Evolutionary conservation across 352 stramenopile species (phyloP).

Genomic region (Phytophthora cajani): DNA sequence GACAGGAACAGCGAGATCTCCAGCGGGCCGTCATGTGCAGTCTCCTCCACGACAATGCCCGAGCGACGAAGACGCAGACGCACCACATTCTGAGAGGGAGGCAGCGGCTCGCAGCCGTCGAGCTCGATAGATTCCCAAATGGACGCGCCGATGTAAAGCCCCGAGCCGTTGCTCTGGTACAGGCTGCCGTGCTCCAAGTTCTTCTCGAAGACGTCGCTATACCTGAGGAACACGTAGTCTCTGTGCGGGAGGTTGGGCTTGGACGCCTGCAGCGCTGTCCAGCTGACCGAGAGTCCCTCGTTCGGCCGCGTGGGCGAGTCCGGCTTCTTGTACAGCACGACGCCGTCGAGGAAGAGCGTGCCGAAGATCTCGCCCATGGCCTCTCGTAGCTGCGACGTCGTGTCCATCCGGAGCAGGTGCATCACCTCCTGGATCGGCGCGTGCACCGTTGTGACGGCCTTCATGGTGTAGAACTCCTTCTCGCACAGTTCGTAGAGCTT

Average conservation of each 20-base stretch:
- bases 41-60: constrained; percentile 83
- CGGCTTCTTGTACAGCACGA: constrained; percentile 72
- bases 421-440: constrained; percentile 83
- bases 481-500: constrained; percentile 82
- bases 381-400: constrained; percentile 67
- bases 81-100: constrained; percentile 80
- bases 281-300: constrained; percentile 81
- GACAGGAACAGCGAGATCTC: constrained; percentile 80
- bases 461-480: constrained; percentile 90
- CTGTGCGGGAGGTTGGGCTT: constrained; percentile 86
- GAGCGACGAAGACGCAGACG: constrained; percentile 80
- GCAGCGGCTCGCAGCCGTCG: constrained; percentile 75
- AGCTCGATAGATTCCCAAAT: constrained; percentile 89
- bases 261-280: constrained; percentile 80
- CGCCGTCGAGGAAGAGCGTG: constrained; percentile 82
- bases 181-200: constrained; percentile 62
- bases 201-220: constrained; percentile 82
- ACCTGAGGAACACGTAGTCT: constrained; percentile 89
- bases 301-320: constrained; percentile 59
- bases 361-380: constrained; percentile 87
- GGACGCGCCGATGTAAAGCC: constrained; percentile 73
- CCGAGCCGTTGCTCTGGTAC: constrained; percentile 68
- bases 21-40: constrained; percentile 56
- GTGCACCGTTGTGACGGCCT: constrained; percentile 74
- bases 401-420: constrained; percentile 80